Percentiles rank a stretch among this genome's conserved stretches.
Evolutionary conservation across 768 basidiomycete species (phyloP).

Genomic region (Russula brevipes): DNA sequence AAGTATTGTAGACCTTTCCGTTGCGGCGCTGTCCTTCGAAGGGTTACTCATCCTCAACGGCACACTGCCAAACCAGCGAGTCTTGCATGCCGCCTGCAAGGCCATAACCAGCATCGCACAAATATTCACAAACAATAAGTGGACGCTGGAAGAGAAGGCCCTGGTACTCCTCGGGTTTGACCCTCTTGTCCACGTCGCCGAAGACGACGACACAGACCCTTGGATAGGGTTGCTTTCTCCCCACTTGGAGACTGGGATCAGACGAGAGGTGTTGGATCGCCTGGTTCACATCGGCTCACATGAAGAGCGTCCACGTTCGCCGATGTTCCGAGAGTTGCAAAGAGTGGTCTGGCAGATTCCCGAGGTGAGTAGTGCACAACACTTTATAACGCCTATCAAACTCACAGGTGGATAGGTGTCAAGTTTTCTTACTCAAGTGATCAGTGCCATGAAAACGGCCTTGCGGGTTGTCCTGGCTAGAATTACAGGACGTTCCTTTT

Average conservation of each 20-base stretch:
- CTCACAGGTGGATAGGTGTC: constrained; percentile 44
- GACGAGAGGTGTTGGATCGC: constrained; percentile 44
- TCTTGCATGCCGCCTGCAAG: constrained; percentile 61
- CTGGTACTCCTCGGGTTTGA: constrained; percentile 62
- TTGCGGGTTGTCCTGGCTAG: constrained; percentile 39
- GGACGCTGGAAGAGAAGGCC: constrained; percentile 60
- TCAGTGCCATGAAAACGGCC: constrained; percentile 37
- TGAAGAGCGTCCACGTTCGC: constrained; percentile 18
- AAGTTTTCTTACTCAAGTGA: constrained; percentile 37
- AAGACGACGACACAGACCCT: constrained; percentile 27
- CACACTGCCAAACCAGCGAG: constrained; percentile 49
- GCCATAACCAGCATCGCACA: constrained; percentile 39
- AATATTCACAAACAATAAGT: constrained; percentile 40
- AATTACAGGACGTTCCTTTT: constrained; percentile 23
- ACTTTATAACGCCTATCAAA: neutral
- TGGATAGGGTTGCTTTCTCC: constrained; percentile 50
- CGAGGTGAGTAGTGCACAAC: constrained; percentile 57
- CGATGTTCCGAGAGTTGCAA: constrained; percentile 42
- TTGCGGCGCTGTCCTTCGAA: constrained; percentile 66
- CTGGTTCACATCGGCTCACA: constrained; percentile 28
- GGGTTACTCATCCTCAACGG: constrained; percentile 61
- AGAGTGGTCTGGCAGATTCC: constrained; percentile 58
- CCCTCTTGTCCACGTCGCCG: constrained; percentile 48
- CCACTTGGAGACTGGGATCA: constrained; percentile 53
- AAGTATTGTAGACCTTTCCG: constrained; percentile 60